phyloP scores from a whole-genome alignment of 352 stramenopile species.

The Globisporangium recalcitrans region DNA sequence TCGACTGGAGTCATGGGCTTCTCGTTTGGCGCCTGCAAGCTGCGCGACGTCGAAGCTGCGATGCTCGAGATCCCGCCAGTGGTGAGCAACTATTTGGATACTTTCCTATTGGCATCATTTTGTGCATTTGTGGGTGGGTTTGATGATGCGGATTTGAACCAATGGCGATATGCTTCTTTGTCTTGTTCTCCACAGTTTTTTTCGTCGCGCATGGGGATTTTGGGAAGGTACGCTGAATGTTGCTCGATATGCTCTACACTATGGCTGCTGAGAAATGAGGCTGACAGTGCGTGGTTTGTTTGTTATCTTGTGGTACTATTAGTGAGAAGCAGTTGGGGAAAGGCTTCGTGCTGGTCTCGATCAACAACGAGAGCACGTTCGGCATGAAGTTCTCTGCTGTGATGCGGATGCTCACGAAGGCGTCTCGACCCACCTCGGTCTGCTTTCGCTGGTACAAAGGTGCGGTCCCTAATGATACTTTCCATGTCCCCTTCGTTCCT shows the following conservation, averaged over 20 bases:
- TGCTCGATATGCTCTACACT: no score
- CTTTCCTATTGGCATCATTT: no score
- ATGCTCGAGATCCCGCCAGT: slow-evolving; percentile 60
- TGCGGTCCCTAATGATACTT: slow-evolving; percentile 15
- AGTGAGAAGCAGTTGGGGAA: slow-evolving; percentile 62
- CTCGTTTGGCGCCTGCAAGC: slow-evolving; percentile 47
- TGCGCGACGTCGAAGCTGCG: slow-evolving; percentile 55
- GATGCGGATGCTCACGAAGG: slow-evolving; percentile 47
- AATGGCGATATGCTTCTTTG: slow-evolving; percentile 1
- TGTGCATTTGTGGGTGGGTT: not conserved
- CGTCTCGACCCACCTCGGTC: slow-evolving; percentile 58
- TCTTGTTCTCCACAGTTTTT: slow-evolving; percentile 39
- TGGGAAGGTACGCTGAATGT: slow-evolving; percentile 17
- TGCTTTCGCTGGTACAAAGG: slow-evolving; percentile 78
- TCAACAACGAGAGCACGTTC: slow-evolving; percentile 81
- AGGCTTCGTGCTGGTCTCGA: slow-evolving; percentile 65
- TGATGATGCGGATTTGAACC: slow-evolving; percentile 2
- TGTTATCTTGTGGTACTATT: slow-evolving; percentile 5
- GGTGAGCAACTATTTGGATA: slow-evolving; percentile 16
- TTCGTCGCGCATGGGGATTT: slow-evolving; percentile 30
- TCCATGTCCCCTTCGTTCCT: not conserved
- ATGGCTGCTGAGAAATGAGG: not conserved
- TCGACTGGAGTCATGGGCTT: slow-evolving; percentile 48
- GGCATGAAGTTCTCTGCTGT: slow-evolving; percentile 43
- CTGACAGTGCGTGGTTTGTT: not conserved